phyloP scores from a whole-genome alignment of 2,329 filamentous ascomycete species.

The Akanthomyces muscarius region DNA sequence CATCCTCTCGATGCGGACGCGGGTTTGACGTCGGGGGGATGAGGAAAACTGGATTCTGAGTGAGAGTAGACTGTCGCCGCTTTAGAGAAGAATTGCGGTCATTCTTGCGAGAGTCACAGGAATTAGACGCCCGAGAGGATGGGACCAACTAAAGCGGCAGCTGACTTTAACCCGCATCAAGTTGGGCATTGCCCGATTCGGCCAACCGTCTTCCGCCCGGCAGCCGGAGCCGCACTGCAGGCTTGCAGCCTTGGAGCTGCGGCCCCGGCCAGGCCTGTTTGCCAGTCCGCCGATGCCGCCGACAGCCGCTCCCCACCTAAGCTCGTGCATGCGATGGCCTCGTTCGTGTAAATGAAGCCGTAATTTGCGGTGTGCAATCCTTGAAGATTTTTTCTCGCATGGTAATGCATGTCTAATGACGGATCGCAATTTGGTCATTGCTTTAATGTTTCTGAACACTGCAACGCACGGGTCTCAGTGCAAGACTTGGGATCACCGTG shows the following conservation, averaged over 20 bases:
- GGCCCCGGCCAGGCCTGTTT: background rate
- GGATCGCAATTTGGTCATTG: background rate
- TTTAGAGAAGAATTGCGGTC: background rate
- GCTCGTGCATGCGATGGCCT: background rate
- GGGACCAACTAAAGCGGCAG: constrained; percentile 4
- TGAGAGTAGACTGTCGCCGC: background rate
- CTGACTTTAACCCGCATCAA: background rate
- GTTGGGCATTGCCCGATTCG: constrained; percentile 10
- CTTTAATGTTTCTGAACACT: background rate
- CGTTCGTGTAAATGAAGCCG: background rate
- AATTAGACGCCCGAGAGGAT: background rate
- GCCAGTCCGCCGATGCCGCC: constrained; percentile 24
- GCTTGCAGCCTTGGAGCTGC: background rate
- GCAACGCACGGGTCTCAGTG: background rate
- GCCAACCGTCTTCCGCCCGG: constrained; percentile 18
- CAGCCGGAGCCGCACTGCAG: constrained; percentile 20
- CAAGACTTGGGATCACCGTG: background rate
- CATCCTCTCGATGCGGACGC: background rate
- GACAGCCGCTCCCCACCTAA: constrained; percentile 22
- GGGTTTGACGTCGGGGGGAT: background rate
- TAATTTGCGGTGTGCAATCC: background rate
- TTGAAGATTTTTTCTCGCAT: background rate
- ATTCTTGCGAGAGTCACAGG: too few relatives aligned
- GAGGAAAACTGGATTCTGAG: constrained; percentile 2
- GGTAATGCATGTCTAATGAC: background rate